Evolutionary conservation across 2,329 filamentous ascomycete genomes (phyloP).

Genomic region (Ilyonectria destructans): DNA sequence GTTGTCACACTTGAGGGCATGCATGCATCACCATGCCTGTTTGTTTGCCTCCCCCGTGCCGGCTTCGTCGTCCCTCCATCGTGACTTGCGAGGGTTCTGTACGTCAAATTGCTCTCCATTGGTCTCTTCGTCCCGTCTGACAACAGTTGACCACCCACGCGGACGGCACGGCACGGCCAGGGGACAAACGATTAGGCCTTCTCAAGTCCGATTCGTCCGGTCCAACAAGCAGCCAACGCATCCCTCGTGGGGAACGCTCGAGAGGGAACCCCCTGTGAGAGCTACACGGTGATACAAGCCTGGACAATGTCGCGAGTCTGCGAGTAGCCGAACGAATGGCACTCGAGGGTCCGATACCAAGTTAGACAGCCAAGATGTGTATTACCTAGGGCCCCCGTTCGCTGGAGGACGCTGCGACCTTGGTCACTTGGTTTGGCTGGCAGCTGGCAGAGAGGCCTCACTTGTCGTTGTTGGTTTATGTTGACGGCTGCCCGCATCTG

Average conservation of each 20-base stretch:
- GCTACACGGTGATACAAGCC: slow-evolving; percentile 12
- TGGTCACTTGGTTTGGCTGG: not conserved
- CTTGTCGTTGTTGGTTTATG: not conserved
- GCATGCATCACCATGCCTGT: not conserved
- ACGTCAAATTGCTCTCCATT: not conserved
- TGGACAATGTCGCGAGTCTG: slow-evolving; percentile 18
- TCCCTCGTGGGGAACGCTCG: not conserved
- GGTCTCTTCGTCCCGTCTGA: not conserved
- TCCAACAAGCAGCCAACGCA: slow-evolving; percentile 13
- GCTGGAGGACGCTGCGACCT: not conserved
- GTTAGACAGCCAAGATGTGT: slow-evolving; percentile 10
- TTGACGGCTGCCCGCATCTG: not conserved
- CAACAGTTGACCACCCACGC: not conserved
- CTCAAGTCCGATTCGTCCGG: slow-evolving; percentile 15
- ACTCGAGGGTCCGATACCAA: not conserved
- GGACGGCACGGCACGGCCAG: not conserved
- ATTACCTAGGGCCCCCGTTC: not conserved
- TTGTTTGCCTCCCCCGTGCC: not conserved
- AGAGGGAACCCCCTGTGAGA: slow-evolving; percentile 2
- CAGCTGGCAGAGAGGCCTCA: not conserved
- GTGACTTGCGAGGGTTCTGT: not conserved
- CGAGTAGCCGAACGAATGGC: slow-evolving; percentile 30
- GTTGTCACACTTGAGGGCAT: not conserved
- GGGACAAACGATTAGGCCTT: not conserved
- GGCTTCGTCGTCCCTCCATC: not conserved